phyloP scores from a whole-genome alignment of 441 rosid genomes.

The Gossypium trilobum region DNA sequence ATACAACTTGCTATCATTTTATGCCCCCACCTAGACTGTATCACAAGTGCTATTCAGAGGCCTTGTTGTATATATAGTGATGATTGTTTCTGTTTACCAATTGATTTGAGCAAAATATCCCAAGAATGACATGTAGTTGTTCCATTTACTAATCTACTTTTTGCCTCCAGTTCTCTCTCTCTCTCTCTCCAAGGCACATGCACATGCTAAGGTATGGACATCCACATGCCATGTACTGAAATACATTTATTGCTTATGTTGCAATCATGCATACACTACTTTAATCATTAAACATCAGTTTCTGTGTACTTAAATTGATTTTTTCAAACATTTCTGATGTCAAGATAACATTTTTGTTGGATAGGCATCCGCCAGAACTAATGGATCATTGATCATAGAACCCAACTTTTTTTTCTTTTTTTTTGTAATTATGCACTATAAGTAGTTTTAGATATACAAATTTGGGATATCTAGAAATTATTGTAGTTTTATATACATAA shows the following conservation, averaged over 20 bases:
- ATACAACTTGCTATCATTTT: conserved; percentile 27
- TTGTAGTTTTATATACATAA: background rate
- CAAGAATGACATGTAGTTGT: conserved; percentile 31
- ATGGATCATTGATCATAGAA: background rate
- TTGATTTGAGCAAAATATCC: conserved; percentile 37
- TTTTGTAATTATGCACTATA: background rate
- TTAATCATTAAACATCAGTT: background rate
- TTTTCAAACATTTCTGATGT: background rate
- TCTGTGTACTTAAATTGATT: background rate
- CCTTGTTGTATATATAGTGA: conserved; percentile 48
- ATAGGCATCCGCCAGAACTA: background rate
- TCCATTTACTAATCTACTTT: conserved; percentile 28
- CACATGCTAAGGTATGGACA: background rate
- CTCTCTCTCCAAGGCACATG: background rate
- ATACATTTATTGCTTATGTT: background rate
- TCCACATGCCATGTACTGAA: background rate
- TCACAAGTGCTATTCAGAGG: conserved; percentile 32
- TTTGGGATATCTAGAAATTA: background rate
- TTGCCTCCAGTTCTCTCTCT: background rate
- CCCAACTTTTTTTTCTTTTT: background rate
- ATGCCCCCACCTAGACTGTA: conserved; percentile 22
- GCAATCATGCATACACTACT: background rate
- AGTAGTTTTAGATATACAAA: background rate
- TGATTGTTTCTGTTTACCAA: conserved; percentile 36
- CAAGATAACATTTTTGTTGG: background rate